Evolutionary conservation across 495 filamentous ascomycete species (phyloP), one percentile per base, ranked within the genome.

Genomic region (Elaphomyces granulatus): DNA sequence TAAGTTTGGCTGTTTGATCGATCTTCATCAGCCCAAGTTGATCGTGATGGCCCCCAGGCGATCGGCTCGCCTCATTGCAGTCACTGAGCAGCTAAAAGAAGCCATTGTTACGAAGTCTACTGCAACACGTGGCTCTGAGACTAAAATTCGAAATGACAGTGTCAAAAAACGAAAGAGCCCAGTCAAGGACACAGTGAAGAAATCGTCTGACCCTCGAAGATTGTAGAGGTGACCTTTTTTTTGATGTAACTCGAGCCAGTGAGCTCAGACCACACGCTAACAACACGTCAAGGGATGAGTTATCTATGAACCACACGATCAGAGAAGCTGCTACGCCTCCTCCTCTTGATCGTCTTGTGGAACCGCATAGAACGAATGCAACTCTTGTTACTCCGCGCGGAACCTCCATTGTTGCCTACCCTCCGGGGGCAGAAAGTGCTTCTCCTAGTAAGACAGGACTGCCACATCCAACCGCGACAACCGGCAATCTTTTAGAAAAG

Each of bases 371-470:
- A 37, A 80, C 74, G 33, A 88, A 92, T 54, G 86, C 82, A 26
- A 75, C 78, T 6, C 71, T 95, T 35, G 61, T 83, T 14, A 88
- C 86, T 0, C 83, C 87, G 0, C 69, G 80, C 49, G 85, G 83
- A 37, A 81, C 81, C 9, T 71, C 75, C 20, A 56, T 82, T 34
- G 62, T 81, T 34, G 70, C 74, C 20, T 76, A 76, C 41, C 63
- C 66, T 20, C 50, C 60, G 12, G 55, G 53, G 16, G 34, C 51
- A 12, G 62, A 66, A 46, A 57, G 72, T 41, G 52, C 60, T 18
- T 79, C 80, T 3, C 75, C 76, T 20, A 77, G 73, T 10, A 80
- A 78, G 46, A 55, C 58, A 8, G 60, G 62, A 9, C 54, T 67
- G 17, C 55, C 66, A 3, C 58, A 51, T 7, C 63, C 67, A 8